Evolutionary conservation across 129 eudicot species (phyloP).

Genomic region (Flaveria brownii): DNA sequence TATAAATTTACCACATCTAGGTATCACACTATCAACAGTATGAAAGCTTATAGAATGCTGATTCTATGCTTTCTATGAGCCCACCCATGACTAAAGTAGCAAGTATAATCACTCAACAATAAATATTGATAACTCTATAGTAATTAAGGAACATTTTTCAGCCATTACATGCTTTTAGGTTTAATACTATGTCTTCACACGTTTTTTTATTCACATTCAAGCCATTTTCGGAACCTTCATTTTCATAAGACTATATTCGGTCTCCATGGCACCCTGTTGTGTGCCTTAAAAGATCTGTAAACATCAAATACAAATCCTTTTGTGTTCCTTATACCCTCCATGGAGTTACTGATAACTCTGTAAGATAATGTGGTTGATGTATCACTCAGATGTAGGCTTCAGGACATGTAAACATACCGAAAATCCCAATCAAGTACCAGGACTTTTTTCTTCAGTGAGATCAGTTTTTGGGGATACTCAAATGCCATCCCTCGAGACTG

Average conservation of each 20-base stretch:
- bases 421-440: not conserved
- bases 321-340: not conserved
- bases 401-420: not conserved
- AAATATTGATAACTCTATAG: not conserved
- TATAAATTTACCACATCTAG: not conserved
- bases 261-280: not conserved
- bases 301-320: not conserved
- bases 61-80: not conserved
- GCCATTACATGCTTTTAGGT: slow-evolving; percentile 10
- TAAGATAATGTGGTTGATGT: not conserved
- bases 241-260: too few relatives aligned
- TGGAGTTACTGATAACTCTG: not conserved
- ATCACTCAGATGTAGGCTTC: not conserved
- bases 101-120: not conserved
- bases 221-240: too few relatives aligned
- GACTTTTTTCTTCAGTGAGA: not conserved
- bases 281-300: not conserved
- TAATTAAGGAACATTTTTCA: not conserved
- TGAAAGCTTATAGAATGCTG: slow-evolving; percentile 13
- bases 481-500: not conserved
- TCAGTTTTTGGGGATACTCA: not conserved
- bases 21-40: not conserved
- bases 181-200: not conserved
- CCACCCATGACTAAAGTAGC: slow-evolving; percentile 3
- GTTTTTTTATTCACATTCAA: not conserved